These are phyloP conservation scores for Beauveria sp. DNA, from an alignment of 2,329 filamentous ascomycete species.

Conservation along the genomic window DNA sequence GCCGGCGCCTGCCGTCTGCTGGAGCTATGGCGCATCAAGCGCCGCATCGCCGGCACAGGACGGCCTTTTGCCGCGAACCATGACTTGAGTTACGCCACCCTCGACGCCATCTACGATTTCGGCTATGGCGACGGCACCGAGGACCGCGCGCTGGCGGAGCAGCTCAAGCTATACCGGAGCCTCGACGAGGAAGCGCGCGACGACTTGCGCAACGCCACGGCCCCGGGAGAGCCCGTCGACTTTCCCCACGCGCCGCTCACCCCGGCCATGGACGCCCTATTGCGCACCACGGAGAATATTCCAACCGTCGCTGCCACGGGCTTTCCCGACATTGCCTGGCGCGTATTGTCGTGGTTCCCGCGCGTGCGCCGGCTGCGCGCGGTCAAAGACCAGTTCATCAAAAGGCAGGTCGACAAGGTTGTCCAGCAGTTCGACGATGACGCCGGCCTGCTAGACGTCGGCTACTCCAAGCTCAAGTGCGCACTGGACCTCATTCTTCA, in stretches of 20 bases:
- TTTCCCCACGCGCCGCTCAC: background rate
- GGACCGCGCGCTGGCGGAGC: background rate
- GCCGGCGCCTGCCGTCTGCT: conserved; percentile 22
- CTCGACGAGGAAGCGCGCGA: background rate
- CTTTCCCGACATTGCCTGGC: conserved; percentile 2
- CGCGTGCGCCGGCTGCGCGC: background rate
- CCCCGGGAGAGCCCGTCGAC: background rate
- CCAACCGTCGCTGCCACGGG: conserved; percentile 5
- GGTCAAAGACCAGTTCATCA: background rate
- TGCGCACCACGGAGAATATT: background rate
- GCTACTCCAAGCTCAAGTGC: background rate
- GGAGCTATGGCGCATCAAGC: conserved; percentile 27
- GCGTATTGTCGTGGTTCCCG: background rate
- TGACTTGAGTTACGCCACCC: conserved; percentile 22
- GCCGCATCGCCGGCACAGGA: conserved; percentile 18
- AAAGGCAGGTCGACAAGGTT: background rate
- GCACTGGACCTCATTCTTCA: conserved; percentile 3
- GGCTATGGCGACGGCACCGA: conserved; percentile 19
- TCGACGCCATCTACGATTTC: conserved; percentile 25
- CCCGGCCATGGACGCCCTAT: background rate
- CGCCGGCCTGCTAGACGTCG: background rate
- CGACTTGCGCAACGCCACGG: background rate
- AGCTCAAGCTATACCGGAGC: background rate
- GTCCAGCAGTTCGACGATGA: background rate
- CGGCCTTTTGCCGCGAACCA: conserved; percentile 17